Percentiles rank a stretch among this genome's conserved stretches.
phyloP scores from a whole-genome alignment of 2,329 filamentous ascomycete species.

The Pyrenochaeta sp. region DNA sequence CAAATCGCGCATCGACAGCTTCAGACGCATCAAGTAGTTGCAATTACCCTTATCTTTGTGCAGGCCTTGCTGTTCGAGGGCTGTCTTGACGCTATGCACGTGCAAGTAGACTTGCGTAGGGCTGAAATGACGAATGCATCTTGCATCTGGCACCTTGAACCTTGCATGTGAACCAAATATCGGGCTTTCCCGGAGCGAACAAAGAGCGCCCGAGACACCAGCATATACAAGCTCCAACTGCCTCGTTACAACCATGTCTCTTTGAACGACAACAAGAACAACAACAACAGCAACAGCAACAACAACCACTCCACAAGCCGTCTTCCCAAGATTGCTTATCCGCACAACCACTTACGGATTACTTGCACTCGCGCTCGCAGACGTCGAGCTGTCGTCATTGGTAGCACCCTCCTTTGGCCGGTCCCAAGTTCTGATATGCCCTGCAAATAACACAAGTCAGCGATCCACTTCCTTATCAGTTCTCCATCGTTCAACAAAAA shows the following conservation, averaged over 20 bases:
- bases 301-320: no score
- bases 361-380: conserved; percentile 34
- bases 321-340: neutral
- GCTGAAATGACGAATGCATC: conserved; percentile 22
- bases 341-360: conserved; percentile 4
- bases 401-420: conserved; percentile 63
- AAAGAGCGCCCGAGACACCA: neutral
- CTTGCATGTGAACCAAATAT: conserved; percentile 11
- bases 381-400: conserved; percentile 43
- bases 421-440: conserved; percentile 79
- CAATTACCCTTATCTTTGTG: neutral
- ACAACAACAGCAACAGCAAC: no score
- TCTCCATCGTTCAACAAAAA: conserved; percentile 25
- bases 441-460: conserved; percentile 53
- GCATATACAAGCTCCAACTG: neutral
- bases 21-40: neutral
- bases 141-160: conserved; percentile 2
- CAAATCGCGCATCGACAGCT: no score
- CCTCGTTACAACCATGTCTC: conserved; percentile 3
- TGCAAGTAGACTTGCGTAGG: conserved; percentile 21
- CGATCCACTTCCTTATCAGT: conserved; percentile 31
- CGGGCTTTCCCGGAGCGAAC: conserved; percentile 20
- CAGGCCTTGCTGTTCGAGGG: neutral
- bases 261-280: neutral
- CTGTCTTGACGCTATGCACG: neutral